phyloP scores from a whole-genome alignment of 2,329 filamentous ascomycete species.

The Venturia oleaginea region DNA sequence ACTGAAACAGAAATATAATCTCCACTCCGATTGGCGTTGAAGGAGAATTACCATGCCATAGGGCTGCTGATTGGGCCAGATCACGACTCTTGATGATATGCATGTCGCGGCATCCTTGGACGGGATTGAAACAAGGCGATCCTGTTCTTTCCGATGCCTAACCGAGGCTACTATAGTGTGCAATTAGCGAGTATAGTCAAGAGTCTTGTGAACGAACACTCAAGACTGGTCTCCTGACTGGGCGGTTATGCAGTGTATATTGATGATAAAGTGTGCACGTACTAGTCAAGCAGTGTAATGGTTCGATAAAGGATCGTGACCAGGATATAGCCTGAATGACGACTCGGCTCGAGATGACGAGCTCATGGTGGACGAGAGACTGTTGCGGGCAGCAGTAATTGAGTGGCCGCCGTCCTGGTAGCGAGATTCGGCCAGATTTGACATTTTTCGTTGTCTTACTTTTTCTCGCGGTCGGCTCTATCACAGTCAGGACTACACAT shows the following conservation, averaged over 20 bases:
- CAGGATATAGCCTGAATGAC: background rate
- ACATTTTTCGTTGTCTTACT: background rate
- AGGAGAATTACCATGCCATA: background rate
- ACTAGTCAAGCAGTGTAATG: background rate
- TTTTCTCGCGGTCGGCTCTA: background rate
- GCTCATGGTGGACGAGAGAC: background rate
- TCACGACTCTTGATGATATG: background rate
- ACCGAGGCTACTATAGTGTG: background rate
- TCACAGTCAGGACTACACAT: too few relatives aligned
- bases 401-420: background rate
- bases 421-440: background rate
- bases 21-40: background rate
- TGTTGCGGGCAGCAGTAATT: background rate
- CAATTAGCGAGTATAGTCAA: background rate
- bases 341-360: background rate
- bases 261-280: background rate
- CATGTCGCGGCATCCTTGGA: background rate
- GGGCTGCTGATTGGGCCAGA: background rate
- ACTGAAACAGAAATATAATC: background rate
- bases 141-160: background rate
- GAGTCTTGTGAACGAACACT: background rate
- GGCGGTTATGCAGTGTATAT: background rate
- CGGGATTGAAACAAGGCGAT: conserved; percentile 1
- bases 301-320: background rate
- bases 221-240: background rate